Evolutionary conservation across 176 grass and related monocot genomes (phyloP), one percentile per base, ranked within the genome.

Genomic region (Thinopyrum elongatum): DNA sequence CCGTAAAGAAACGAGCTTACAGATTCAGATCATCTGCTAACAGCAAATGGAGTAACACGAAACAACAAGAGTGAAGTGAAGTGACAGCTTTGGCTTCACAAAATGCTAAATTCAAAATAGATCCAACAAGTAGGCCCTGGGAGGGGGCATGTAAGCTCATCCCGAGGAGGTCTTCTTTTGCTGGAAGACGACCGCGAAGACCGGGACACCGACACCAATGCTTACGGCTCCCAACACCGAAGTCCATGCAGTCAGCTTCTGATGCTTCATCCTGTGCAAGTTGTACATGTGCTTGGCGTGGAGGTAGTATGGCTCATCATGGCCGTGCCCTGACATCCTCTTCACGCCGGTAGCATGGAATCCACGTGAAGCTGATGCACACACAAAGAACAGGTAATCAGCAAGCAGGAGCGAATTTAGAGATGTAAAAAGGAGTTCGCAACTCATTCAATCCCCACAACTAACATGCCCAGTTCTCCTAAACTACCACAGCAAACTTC

Each of bases 231-330:
- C 74, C 4, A 89, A 26, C 65, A 98, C 95, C 0, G 89, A 85
- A 27, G 92, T 79, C 49, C 88, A 65, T 46, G 70, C 65, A 79
- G 93, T 95, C 46, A 95, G 81, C 13, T 53, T 86, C 51, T 92
- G 95, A 75, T 98, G 23, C 78, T 92, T 95, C 93, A 98, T 95
- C 66, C 89, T 92, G 80, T 98, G 85, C 80, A 98, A 87, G 83
- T 98, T 98, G 84, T 98, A 95, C 95, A 98, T 98, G 84, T 98
- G 91, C 88, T 95, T 98, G 26, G 95, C 95, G 78, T 95, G 95
- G 77, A 95, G 23, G 55, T 95, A 98, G 80, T 86, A 93, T 29
- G 81, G 86, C 22, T 87, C 95, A 7, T 92, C 91, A 75, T 93
- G 86, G 3, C 85, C 95, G 8, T 98, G 91, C 2, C 89, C 93